Conservation (phyloP, 2,329 filamentous ascomycete genomes). For the Alternaria dauci region DNA sequence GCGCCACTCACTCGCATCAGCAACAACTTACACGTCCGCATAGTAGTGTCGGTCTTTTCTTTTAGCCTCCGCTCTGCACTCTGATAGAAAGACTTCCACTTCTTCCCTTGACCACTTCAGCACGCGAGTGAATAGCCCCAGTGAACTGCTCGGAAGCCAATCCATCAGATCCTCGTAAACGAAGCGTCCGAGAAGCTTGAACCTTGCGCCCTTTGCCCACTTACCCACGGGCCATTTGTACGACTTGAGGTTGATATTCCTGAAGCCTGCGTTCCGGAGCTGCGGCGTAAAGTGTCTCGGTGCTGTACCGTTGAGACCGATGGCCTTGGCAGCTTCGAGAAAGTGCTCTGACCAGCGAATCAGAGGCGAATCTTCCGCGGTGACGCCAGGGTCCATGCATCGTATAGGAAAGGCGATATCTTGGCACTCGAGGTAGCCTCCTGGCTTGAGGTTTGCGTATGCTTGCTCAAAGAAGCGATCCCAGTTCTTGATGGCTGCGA, state of each 20-base stretch:
- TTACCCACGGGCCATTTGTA: constrained; percentile 46
- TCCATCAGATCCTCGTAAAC: constrained; percentile 40
- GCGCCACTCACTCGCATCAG: fast-evolving
- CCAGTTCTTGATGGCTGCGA: constrained; percentile 64
- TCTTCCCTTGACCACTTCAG: constrained; percentile 39
- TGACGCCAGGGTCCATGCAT: constrained; percentile 36
- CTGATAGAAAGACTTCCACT: constrained; percentile 39
- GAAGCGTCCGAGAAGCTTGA: constrained; percentile 39
- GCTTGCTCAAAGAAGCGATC: constrained; percentile 56
- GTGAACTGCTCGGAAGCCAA: constrained; percentile 35
- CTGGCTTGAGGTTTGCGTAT: constrained; percentile 54
- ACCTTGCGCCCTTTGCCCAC: constrained; percentile 44
- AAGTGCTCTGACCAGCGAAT: constrained; percentile 40
- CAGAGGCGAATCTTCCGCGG: constrained; percentile 31
- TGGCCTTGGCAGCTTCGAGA: constrained; percentile 32
- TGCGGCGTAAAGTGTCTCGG: constrained; percentile 50
- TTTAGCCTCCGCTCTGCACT: constrained; percentile 38
- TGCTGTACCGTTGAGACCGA: constrained; percentile 52
- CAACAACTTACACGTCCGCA: constrained; percentile 32
- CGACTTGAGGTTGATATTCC: constrained; percentile 35
- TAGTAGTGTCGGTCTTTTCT: constrained; percentile 40
- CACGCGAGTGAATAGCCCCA: constrained; percentile 41
- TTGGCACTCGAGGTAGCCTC: constrained; percentile 62
- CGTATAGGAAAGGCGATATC: constrained; percentile 47
- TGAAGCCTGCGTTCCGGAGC: constrained; percentile 38